Percentiles rank a stretch among this genome's conserved stretches.
Conservation (phyloP, 495 filamentous ascomycete species). For the Penicillium roqueforti region DNA sequence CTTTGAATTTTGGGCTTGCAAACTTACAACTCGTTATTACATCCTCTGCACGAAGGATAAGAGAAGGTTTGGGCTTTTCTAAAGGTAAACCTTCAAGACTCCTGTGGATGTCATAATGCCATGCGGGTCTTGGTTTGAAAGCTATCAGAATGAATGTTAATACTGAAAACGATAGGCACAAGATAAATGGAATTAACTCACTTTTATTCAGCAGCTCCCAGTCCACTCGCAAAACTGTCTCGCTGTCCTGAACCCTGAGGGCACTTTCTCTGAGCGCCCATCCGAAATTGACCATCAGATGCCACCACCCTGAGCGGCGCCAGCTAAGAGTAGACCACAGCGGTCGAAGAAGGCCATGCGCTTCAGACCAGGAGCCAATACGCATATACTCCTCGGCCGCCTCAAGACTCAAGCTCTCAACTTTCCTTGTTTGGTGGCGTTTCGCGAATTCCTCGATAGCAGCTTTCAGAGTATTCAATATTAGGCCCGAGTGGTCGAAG, state of each 20-base stretch:
- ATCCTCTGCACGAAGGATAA: slow-evolving; percentile 63
- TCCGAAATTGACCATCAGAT: slow-evolving; percentile 65
- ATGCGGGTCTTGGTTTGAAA: slow-evolving; percentile 57
- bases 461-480: slow-evolving; percentile 55
- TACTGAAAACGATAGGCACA: neutral
- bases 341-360: slow-evolving; percentile 62
- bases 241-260: slow-evolving; percentile 54
- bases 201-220: slow-evolving; percentile 75
- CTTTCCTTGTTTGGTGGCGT: slow-evolving; percentile 57
- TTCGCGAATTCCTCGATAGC: slow-evolving; percentile 63
- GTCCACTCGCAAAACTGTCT: slow-evolving; percentile 68
- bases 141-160: slow-evolving; percentile 34
- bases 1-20: neutral
- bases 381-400: slow-evolving; percentile 64
- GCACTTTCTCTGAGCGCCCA: slow-evolving; percentile 76
- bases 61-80: slow-evolving; percentile 53
- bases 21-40: slow-evolving; percentile 62
- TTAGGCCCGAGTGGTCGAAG: slow-evolving; percentile 61
- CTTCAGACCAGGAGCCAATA: slow-evolving; percentile 58
- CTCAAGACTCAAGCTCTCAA: slow-evolving; percentile 65
- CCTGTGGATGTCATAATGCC: slow-evolving; percentile 70
- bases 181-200: slow-evolving; percentile 34
- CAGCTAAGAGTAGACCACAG: slow-evolving; percentile 71
- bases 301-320: slow-evolving; percentile 77
- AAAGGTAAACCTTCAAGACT: slow-evolving; percentile 55